Evolutionary conservation across 345 rosid species (phyloP).

Genomic region (Sisymbrium altissimum): DNA sequence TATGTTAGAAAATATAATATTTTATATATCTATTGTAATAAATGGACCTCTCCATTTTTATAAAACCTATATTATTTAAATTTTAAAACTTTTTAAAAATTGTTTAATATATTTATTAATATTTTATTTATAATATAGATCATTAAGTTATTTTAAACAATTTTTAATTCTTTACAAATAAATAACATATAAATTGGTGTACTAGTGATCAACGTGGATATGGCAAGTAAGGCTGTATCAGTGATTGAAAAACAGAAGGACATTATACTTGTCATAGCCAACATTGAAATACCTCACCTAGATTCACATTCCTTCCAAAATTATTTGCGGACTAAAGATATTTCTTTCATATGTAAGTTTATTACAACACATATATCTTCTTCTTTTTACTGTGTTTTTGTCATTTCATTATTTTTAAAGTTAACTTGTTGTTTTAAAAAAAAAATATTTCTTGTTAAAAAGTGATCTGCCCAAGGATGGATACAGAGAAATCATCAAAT

Average conservation of each 20-base stretch:
- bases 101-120: neutral
- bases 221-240: constrained; percentile 30
- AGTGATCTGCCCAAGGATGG: constrained; percentile 39
- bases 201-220: constrained; percentile 41
- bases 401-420: neutral
- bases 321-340: neutral
- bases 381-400: neutral
- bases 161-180: neutral
- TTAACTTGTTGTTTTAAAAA: neutral
- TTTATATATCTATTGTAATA: neutral
- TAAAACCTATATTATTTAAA: too few relatives aligned
- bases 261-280: constrained; percentile 46
- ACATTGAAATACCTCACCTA: constrained; percentile 28
- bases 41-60: too few relatives aligned
- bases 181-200: neutral
- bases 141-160: neutral
- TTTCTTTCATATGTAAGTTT: constrained; percentile 32
- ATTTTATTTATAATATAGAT: too few relatives aligned
- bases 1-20: neutral
- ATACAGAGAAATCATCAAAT: neutral
- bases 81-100: too few relatives aligned
- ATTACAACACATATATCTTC: too few relatives aligned
- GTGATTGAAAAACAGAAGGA: constrained; percentile 27
- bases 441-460: constrained; percentile 1
- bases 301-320: constrained; percentile 26